phyloP scores from a whole-genome alignment of 2,329 filamentous ascomycete genomes.

The Fusarium guadeloupense region DNA sequence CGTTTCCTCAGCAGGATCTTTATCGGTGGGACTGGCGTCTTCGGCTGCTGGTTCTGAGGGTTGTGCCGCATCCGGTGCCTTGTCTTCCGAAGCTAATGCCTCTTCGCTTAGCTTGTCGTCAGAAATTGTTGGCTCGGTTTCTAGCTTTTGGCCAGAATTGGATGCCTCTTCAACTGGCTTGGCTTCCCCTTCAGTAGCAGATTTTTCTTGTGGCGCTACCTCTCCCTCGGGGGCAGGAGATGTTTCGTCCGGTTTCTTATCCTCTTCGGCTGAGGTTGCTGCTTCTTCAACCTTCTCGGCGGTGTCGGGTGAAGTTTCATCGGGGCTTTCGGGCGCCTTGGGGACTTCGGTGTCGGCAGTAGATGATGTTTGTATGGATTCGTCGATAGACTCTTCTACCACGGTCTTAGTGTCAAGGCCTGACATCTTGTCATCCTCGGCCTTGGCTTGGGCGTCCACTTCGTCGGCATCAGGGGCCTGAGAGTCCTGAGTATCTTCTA shows the following conservation, averaged over 20 bases:
- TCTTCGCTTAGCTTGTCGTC: background rate
- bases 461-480: constrained; percentile 7
- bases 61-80: background rate
- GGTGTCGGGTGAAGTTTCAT: background rate
- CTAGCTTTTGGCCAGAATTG: background rate
- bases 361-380: constrained; percentile 2
- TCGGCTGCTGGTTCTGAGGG: constrained; percentile 2
- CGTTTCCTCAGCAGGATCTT: constrained; percentile 2
- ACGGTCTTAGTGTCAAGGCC: constrained; percentile 1
- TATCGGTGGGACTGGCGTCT: background rate
- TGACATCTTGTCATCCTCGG: constrained; percentile 2
- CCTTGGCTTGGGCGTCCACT: constrained; percentile 11
- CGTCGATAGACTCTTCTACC: constrained; percentile 4
- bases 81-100: background rate
- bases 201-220: background rate
- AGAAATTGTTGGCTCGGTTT: background rate
- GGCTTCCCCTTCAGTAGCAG: constrained; percentile 1
- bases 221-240: constrained; percentile 5
- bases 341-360: background rate
- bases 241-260: constrained; percentile 11
- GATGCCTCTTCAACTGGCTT: constrained; percentile 4
- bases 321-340: constrained; percentile 13
- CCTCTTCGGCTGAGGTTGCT: background rate
- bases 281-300: constrained; percentile 10
- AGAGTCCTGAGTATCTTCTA: constrained; percentile 3